phyloP scores from a whole-genome alignment of 2,329 filamentous ascomycete species.

The Chrysoporthe puriensis region DNA sequence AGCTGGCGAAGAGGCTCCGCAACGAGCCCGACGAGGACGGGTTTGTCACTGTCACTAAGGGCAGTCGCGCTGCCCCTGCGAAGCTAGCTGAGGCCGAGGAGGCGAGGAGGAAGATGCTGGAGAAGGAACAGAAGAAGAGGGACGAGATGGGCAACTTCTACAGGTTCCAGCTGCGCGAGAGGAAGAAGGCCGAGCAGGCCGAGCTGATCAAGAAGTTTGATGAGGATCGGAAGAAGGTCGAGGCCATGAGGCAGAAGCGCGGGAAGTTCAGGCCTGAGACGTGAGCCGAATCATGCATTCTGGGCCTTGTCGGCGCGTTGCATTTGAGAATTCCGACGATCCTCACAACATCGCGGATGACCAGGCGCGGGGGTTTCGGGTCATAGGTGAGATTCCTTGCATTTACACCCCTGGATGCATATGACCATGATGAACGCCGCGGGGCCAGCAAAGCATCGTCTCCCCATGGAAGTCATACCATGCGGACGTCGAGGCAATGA shows the following conservation, averaged over 20 bases:
- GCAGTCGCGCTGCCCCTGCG: slow-evolving; percentile 74
- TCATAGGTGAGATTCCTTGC: slow-evolving; percentile 6
- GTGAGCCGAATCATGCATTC: slow-evolving; percentile 33
- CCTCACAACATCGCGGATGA: not conserved
- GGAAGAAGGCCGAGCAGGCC: slow-evolving; percentile 74
- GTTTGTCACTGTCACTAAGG: slow-evolving; percentile 87
- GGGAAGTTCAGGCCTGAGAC: slow-evolving; percentile 61
- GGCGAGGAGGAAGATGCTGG: slow-evolving; percentile 60
- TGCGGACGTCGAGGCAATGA: slow-evolving; percentile 39
- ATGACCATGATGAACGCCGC: slow-evolving; percentile 43
- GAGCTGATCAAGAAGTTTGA: slow-evolving; percentile 74
- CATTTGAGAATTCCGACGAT: not conserved
- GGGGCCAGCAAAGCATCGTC: slow-evolving; percentile 42
- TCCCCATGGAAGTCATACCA: slow-evolving; percentile 35
- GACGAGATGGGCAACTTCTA: slow-evolving; percentile 75
- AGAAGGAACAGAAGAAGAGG: slow-evolving; percentile 66
- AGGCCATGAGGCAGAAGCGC: slow-evolving; percentile 70
- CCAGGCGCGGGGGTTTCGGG: not conserved
- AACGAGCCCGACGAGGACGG: slow-evolving; percentile 92
- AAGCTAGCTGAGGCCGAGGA: slow-evolving; percentile 71
- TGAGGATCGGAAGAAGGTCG: slow-evolving; percentile 73
- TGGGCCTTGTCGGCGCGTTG: not conserved
- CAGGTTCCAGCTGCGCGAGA: slow-evolving; percentile 80
- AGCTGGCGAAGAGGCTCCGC: slow-evolving; percentile 65
- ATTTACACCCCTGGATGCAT: slow-evolving; percentile 13